Evolutionary conservation across 73 alveolate genomes (phyloP).

Genomic region (Paramecium octaurelia): DNA sequence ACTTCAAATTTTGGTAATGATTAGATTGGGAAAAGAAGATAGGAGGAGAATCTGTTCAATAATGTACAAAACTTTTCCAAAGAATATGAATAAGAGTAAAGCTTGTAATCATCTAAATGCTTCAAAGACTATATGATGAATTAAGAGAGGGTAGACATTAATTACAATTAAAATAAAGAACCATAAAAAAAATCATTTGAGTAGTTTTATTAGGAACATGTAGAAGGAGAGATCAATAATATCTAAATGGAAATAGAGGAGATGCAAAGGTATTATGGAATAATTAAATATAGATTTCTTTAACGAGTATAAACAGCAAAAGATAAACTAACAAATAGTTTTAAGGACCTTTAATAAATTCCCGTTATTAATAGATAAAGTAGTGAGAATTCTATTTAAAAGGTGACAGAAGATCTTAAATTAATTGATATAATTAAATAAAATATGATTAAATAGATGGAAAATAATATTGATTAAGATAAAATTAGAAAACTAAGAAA

Average conservation of each 20-base stretch:
- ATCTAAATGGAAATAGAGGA: neutral
- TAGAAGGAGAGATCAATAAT: neutral
- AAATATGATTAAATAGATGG: neutral
- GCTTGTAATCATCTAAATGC: neutral
- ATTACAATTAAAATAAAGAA: neutral
- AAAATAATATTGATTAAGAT: neutral
- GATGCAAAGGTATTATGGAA: neutral
- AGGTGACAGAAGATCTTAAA: conserved; percentile 12
- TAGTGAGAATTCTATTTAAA: neutral
- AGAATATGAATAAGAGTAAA: neutral
- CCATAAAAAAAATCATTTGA: neutral
- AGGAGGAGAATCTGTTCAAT: neutral
- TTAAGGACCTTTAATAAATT: neutral
- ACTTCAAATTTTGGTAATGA: conserved; percentile 29
- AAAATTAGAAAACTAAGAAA: neutral
- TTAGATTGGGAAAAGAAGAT: neutral
- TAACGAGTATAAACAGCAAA: conserved; percentile 19
- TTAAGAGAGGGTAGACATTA: neutral
- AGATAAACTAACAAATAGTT: conserved; percentile 4
- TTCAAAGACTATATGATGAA: neutral
- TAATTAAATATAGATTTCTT: neutral
- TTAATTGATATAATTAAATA: neutral
- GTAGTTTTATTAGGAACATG: conserved; percentile 8
- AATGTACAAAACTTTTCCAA: neutral
- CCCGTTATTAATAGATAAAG: neutral